A percentile compares a stretch with the other conserved stretches of the same genome.
Conservation (phyloP, 371 early-diverging fungal species). For the Blyttiomyces sp. region DNA sequence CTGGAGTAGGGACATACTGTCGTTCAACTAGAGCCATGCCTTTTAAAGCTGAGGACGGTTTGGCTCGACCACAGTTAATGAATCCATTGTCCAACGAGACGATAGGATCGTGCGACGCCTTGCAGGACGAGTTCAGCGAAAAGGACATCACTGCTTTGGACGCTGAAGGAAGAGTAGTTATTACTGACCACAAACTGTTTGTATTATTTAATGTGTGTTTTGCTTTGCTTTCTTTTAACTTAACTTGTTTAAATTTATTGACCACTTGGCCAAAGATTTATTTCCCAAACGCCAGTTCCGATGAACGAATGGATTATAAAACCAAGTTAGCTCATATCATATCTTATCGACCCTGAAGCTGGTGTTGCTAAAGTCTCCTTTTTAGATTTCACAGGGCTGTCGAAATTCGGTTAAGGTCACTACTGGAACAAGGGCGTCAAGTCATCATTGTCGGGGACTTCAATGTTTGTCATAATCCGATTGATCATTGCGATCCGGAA, state of each 20-base stretch:
- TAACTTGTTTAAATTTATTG: neutral
- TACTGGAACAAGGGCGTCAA: constrained; percentile 53
- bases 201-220: constrained; percentile 65
- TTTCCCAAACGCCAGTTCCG: constrained; percentile 67
- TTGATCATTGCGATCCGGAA: constrained; percentile 79
- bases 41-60: constrained; percentile 61
- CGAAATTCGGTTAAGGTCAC: constrained; percentile 47
- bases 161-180: constrained; percentile 72
- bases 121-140: neutral
- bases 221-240: neutral
- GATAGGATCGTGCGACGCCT: neutral
- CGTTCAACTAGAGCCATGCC: constrained; percentile 43
- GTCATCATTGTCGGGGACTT: constrained; percentile 79
- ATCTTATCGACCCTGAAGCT: neutral
- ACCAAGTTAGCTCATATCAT: neutral
- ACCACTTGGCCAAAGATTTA: constrained; percentile 43
- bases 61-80: too few relatives aligned
- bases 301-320: constrained; percentile 60
- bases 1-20: constrained; percentile 73
- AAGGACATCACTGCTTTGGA: constrained; percentile 59
- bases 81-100: too few relatives aligned
- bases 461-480: constrained; percentile 68
- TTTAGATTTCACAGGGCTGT: constrained; percentile 54
- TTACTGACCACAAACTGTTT: constrained; percentile 78
- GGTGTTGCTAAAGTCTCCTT: neutral